These are phyloP conservation scores for Pilaira anomala DNA, from an alignment of 192 early-diverging fungal genomes.

Conservation along the genomic window DNA sequence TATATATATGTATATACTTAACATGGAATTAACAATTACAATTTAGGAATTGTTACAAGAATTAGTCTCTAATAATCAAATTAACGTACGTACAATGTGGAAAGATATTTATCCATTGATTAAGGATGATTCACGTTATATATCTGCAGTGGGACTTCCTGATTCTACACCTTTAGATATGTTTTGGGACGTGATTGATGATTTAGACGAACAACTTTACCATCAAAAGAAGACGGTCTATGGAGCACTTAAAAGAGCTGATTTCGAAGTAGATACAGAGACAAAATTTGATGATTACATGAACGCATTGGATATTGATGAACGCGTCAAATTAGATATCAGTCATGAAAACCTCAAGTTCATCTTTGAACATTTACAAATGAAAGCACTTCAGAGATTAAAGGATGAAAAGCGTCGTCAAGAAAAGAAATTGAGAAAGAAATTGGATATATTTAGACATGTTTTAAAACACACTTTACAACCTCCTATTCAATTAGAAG, in stretches of 20 bases:
- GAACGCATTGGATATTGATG: slow-evolving; percentile 40
- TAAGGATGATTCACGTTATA: slow-evolving; percentile 66
- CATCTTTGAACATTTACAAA: slow-evolving; percentile 42
- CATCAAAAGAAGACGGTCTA: slow-evolving; percentile 64
- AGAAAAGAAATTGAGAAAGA: slow-evolving; percentile 65
- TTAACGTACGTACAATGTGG: slow-evolving; percentile 81
- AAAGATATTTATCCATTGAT: slow-evolving; percentile 77
- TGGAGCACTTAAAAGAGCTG: slow-evolving; percentile 53
- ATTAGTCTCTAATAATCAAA: slow-evolving; percentile 45
- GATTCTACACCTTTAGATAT: slow-evolving; percentile 88
- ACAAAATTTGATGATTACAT: slow-evolving; percentile 47
- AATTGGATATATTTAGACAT: slow-evolving; percentile 75
- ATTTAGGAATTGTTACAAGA: slow-evolving; percentile 62
- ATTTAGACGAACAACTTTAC: slow-evolving; percentile 73
- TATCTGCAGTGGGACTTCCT: slow-evolving; percentile 68
- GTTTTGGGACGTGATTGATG: slow-evolving; percentile 89
- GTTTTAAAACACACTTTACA: slow-evolving; percentile 60
- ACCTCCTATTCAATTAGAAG: slow-evolving; percentile 55
- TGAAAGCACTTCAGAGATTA: slow-evolving; percentile 51
- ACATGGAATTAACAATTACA: not conserved
- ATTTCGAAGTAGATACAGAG: slow-evolving; percentile 47
- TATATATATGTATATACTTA: not conserved
- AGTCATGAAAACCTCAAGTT: slow-evolving; percentile 42
- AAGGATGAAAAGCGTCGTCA: slow-evolving; percentile 72
- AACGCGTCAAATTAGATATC: not conserved